Evolutionary conservation across 345 rosid species (phyloP).

Genomic region (Pseudoturritis turrita): DNA sequence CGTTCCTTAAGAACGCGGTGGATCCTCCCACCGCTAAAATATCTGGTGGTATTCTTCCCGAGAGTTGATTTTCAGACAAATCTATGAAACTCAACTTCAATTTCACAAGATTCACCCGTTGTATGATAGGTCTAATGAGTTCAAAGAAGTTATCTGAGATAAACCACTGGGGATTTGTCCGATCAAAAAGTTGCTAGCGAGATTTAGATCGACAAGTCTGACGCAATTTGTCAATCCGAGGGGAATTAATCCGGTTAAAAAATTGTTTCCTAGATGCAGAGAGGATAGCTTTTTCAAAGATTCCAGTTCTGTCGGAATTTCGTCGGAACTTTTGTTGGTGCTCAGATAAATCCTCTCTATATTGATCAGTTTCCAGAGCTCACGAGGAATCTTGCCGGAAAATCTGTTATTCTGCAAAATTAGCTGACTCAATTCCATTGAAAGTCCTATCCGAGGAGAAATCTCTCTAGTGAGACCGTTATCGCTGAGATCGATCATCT

Average conservation of each 20-base stretch:
- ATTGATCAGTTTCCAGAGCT: slow-evolving; percentile 45
- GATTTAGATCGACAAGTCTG: too few species aligned
- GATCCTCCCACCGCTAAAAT: slow-evolving; percentile 63
- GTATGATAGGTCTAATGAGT: slow-evolving; percentile 70
- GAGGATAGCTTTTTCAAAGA: slow-evolving; percentile 48
- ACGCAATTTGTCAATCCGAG: slow-evolving; percentile 44
- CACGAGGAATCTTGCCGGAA: slow-evolving; percentile 63
- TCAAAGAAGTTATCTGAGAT: slow-evolving; percentile 48
- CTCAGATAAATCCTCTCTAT: too few species aligned
- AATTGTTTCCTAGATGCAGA: slow-evolving; percentile 67
- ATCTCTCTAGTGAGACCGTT: slow-evolving; percentile 61
- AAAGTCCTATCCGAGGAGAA: slow-evolving; percentile 47
- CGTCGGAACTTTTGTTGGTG: slow-evolving; percentile 55
- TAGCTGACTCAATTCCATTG: slow-evolving; percentile 48
- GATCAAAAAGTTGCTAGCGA: slow-evolving; percentile 54
- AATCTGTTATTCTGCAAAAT: slow-evolving; percentile 57
- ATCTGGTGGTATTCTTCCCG: slow-evolving; percentile 59
- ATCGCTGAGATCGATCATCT: slow-evolving; percentile 52
- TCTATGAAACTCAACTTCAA: slow-evolving; percentile 76
- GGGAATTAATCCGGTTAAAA: slow-evolving; percentile 59
- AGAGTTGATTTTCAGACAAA: slow-evolving; percentile 58
- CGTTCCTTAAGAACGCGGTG: slow-evolving; percentile 53
- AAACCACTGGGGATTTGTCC: slow-evolving; percentile 52
- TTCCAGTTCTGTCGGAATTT: slow-evolving; percentile 53
- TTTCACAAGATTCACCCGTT: slow-evolving; percentile 44